Percentiles rank a stretch among this genome's conserved stretches.
Conservation (phyloP, 2,329 filamentous ascomycete species). For the Ceratocystis cacaofunesta region DNA sequence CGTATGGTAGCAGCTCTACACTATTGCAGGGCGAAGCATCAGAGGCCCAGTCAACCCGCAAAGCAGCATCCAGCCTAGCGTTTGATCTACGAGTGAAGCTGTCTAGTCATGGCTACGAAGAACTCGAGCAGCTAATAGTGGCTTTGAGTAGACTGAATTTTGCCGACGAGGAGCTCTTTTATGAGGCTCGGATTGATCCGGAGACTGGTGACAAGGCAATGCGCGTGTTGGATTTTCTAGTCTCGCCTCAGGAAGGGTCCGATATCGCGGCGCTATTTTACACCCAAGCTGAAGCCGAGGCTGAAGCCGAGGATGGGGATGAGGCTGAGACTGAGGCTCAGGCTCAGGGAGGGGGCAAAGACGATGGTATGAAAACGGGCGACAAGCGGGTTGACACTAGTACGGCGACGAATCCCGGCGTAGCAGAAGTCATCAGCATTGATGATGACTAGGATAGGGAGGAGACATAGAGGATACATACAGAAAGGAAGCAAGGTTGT, state of each 20-base stretch:
- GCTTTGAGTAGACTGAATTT: constrained; percentile 74
- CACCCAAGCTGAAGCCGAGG: background rate
- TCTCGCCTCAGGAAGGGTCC: constrained; percentile 57
- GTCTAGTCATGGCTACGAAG: constrained; percentile 33
- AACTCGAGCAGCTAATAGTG: constrained; percentile 68
- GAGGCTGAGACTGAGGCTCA: background rate
- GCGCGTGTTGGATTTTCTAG: constrained; percentile 61
- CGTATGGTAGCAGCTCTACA: background rate
- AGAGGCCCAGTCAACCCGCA: background rate
- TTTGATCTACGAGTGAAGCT: constrained; percentile 3
- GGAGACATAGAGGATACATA: background rate
- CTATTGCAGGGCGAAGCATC: background rate
- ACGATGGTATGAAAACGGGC: background rate
- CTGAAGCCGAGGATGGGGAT: background rate
- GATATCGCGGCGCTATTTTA: constrained; percentile 29
- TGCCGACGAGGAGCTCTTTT: constrained; percentile 57
- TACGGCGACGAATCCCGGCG: background rate
- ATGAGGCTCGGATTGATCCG: constrained; percentile 62
- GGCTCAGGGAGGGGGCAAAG: background rate
- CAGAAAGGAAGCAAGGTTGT: too few species aligned
- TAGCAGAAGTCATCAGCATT: background rate
- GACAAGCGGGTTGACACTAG: background rate
- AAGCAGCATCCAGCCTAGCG: constrained; percentile 15
- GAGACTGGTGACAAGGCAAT: constrained; percentile 71
- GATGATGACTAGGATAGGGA: background rate